Evolutionary conservation across 2,329 filamentous ascomycete species (phyloP).

Genomic region (Tolypocladium endophyticum): DNA sequence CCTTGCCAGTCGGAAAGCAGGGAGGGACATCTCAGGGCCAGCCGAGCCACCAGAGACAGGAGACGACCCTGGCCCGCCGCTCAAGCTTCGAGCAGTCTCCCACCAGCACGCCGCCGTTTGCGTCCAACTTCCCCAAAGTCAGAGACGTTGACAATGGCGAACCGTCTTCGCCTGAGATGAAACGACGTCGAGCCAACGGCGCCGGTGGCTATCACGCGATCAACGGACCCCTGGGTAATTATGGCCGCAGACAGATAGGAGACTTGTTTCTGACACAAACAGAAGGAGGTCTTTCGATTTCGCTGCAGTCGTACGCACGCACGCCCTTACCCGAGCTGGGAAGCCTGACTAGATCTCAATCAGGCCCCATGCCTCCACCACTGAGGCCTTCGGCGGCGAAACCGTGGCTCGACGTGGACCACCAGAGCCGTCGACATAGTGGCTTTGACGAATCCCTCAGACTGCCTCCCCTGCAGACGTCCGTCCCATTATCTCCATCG

Average conservation of each 20-base stretch:
- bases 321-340: constrained; percentile 19
- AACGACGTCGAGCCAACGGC: constrained; percentile 51
- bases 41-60: constrained; percentile 10
- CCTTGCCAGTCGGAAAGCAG: constrained; percentile 19
- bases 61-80: constrained; percentile 14
- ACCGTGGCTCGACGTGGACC: constrained; percentile 18
- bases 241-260: constrained; percentile 2
- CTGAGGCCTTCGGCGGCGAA: constrained; percentile 30
- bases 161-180: constrained; percentile 38
- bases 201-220: constrained; percentile 20
- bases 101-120: constrained; percentile 11
- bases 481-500: constrained; percentile 19
- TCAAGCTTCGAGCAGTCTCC: constrained; percentile 16
- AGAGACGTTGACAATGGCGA: constrained; percentile 26
- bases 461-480: constrained; percentile 42
- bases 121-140: constrained; percentile 10
- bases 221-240: constrained; percentile 5
- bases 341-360: constrained; percentile 18
- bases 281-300: constrained; percentile 8
- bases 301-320: constrained; percentile 11
- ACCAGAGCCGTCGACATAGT: constrained; percentile 27
- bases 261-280: constrained; percentile 11
- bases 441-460: constrained; percentile 44
- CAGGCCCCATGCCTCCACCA: constrained; percentile 42
- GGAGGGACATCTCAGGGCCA: constrained; percentile 9